A percentile compares a stretch with the other conserved stretches of the same genome.
Conservation (phyloP, 768 basidiomycete species). For the Kwoniella botswanensis region DNA sequence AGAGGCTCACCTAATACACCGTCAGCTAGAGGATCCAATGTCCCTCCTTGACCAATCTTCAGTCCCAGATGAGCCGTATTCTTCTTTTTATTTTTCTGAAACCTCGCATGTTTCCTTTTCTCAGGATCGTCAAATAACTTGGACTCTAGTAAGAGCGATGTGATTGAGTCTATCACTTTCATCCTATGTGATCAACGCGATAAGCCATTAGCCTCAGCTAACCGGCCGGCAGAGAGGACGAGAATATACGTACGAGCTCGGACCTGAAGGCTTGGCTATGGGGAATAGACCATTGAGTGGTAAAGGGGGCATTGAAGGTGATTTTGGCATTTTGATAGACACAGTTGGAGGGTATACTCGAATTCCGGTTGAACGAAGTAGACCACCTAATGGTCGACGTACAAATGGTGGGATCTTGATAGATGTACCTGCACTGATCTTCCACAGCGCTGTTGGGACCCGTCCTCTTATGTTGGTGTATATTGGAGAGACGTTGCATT, state of each 20-base stretch:
- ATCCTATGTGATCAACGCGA: slow-evolving; percentile 60
- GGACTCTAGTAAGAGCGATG: slow-evolving; percentile 76
- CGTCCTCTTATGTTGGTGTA: too few species aligned
- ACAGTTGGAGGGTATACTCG: neutral
- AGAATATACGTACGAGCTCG: slow-evolving; percentile 65
- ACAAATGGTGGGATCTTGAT: slow-evolving; percentile 13
- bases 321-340: slow-evolving; percentile 51
- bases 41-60: slow-evolving; percentile 68
- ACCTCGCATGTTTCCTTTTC: slow-evolving; percentile 21
- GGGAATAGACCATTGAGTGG: slow-evolving; percentile 70
- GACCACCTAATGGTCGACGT: slow-evolving; percentile 21
- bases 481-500: too few species aligned
- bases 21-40: slow-evolving; percentile 93
- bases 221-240: too few species aligned
- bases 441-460: slow-evolving; percentile 10
- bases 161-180: slow-evolving; percentile 82
- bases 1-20: slow-evolving; percentile 77
- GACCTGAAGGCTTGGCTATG: slow-evolving; percentile 87
- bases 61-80: slow-evolving; percentile 66
- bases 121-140: slow-evolving; percentile 68
- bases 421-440: slow-evolving; percentile 7
- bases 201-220: neutral
- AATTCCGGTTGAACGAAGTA: slow-evolving; percentile 19
- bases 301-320: slow-evolving; percentile 39
- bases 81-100: slow-evolving; percentile 45